Conservation (phyloP, 116 monocot genomes). For the Posidonia oceanica region DNA sequence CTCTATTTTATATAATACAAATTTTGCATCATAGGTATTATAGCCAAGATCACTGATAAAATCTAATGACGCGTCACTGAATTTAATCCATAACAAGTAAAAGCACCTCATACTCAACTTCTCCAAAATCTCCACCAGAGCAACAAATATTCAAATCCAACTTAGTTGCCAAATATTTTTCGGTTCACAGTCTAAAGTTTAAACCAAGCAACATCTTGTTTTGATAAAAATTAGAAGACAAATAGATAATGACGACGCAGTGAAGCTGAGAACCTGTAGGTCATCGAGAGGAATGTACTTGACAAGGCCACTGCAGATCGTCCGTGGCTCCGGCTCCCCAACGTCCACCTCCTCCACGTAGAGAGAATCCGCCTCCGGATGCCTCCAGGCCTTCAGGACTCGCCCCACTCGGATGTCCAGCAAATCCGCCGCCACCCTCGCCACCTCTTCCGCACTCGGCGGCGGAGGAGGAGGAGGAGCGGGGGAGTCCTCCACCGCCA, state of each 20-base stretch:
- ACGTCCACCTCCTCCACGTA: slow-evolving; percentile 93
- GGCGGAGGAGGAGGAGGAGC: neutral
- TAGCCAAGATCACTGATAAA: too few species aligned
- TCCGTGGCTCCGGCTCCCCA: slow-evolving; percentile 72
- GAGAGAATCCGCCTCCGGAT: slow-evolving; percentile 87
- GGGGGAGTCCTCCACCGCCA: slow-evolving; percentile 1
- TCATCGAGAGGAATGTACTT: slow-evolving; percentile 53
- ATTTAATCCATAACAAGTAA: too few species aligned
- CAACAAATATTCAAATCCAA: too few species aligned
- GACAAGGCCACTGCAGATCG: slow-evolving; percentile 96
- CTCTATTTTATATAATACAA: too few species aligned
- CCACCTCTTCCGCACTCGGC: slow-evolving; percentile 3
- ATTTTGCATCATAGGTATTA: too few species aligned
- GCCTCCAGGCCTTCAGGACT: slow-evolving; percentile 41
- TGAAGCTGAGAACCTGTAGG: slow-evolving; percentile 34
- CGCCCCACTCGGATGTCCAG: slow-evolving; percentile 23
- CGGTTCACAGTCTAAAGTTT: too few species aligned
- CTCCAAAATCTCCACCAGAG: too few species aligned
- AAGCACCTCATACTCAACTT: too few species aligned
- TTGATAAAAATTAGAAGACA: too few species aligned
- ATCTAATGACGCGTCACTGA: too few species aligned
- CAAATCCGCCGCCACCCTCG: slow-evolving; percentile 8
- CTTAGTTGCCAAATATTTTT: too few species aligned
- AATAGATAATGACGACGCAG: neutral
- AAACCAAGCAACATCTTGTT: too few species aligned